These are phyloP conservation scores for Camellia sinensis DNA, from an alignment of 148 eudicot genomes.

Conservation along the genomic window DNA sequence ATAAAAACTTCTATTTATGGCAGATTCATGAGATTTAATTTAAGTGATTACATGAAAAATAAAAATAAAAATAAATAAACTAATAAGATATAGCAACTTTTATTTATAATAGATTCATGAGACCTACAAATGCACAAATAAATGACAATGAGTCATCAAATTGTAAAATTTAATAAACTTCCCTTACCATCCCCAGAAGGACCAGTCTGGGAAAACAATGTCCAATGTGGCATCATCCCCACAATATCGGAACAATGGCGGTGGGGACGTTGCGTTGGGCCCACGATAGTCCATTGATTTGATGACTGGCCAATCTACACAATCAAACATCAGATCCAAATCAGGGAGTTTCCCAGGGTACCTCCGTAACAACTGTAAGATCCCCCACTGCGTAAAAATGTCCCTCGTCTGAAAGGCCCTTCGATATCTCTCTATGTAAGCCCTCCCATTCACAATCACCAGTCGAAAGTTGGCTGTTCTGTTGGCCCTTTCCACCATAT, in stretches of 20 bases:
- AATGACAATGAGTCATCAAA: too few relatives aligned
- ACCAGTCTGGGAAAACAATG: constrained; percentile 90
- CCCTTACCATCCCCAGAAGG: constrained; percentile 92
- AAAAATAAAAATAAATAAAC: too few relatives aligned
- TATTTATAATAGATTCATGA: too few relatives aligned
- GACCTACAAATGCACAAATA: too few relatives aligned
- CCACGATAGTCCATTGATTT: constrained; percentile 11
- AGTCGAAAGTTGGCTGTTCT: constrained; percentile 54
- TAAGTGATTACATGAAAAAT: too few relatives aligned
- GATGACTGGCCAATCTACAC: constrained; percentile 71
- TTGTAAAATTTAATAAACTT: neutral
- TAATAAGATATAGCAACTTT: too few relatives aligned
- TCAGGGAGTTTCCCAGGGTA: constrained; percentile 87
- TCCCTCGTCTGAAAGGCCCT: constrained; percentile 64
- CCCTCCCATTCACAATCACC: constrained; percentile 57
- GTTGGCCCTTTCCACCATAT: constrained; percentile 53
- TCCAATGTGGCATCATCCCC: constrained; percentile 58
- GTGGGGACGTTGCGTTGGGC: constrained; percentile 44
- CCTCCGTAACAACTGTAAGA: constrained; percentile 60
- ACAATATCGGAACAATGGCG: constrained; percentile 78
- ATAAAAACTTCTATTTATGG: too few relatives aligned
- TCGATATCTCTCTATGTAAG: constrained; percentile 50
- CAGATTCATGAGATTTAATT: too few relatives aligned
- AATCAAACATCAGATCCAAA: constrained; percentile 82
- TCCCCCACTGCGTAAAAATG: constrained; percentile 68